A percentile compares a stretch with the other conserved stretches of the same genome.
These are phyloP conservation scores for Helicostylum pulchrum DNA, from an alignment of 192 early-diverging fungal genomes.

Conservation along the genomic window DNA sequence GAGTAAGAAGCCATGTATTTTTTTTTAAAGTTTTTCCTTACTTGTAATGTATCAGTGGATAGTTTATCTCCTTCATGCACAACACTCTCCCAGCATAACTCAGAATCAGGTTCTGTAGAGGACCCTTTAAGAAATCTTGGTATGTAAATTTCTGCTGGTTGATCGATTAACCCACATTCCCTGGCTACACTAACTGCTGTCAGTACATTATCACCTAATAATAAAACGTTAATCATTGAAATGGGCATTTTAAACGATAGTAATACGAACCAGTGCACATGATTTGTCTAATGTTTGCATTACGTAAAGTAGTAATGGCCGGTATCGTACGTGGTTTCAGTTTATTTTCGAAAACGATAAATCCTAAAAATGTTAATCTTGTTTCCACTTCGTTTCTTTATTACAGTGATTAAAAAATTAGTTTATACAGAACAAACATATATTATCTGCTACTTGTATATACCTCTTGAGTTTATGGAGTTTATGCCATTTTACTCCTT, in stretches of 20 bases:
- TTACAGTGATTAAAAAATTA: too few relatives aligned
- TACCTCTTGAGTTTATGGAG: constrained; percentile 69
- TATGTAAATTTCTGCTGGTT: constrained; percentile 69
- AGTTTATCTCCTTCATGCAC: constrained; percentile 43
- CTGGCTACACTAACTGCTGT: constrained; percentile 93
- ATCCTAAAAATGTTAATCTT: constrained; percentile 86
- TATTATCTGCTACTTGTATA: too few relatives aligned
- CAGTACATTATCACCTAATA: constrained; percentile 85
- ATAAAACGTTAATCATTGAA: neutral
- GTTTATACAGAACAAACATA: too few relatives aligned
- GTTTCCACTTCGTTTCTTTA: constrained; percentile 80
- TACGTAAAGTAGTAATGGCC: constrained; percentile 72
- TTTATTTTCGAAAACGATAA: constrained; percentile 99
- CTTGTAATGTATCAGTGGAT: constrained; percentile 45
- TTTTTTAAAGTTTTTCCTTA: constrained; percentile 20
- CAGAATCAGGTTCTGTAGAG: constrained; percentile 47
- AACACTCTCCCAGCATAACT: constrained; percentile 71
- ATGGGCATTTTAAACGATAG: neutral
- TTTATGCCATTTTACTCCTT: constrained; percentile 65
- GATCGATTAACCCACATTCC: constrained; percentile 88
- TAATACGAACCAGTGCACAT: constrained; percentile 86
- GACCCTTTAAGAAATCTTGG: constrained; percentile 64
- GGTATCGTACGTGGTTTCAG: constrained; percentile 82
- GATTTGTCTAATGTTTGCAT: constrained; percentile 86
- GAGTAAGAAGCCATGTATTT: neutral